Conservation (phyloP, 1,139 yeast genomes). For the Zhuliangozyma blackwelliae region DNA sequence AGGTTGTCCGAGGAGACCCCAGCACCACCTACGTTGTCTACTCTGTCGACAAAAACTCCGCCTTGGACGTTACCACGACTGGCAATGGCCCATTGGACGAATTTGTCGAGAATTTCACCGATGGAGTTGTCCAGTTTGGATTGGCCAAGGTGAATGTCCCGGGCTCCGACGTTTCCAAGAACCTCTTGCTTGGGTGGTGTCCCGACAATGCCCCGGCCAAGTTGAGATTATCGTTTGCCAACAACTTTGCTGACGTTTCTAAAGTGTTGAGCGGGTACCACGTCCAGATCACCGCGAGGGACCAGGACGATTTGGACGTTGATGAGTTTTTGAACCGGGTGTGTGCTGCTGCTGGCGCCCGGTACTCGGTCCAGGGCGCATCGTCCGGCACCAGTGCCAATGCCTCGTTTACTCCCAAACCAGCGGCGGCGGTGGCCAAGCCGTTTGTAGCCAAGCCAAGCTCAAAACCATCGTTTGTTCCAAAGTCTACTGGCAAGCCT, state of each 20-base stretch:
- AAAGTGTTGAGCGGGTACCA: slow-evolving; percentile 77
- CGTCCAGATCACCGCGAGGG: slow-evolving; percentile 95
- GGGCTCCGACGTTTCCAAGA: slow-evolving; percentile 81
- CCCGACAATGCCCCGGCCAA: slow-evolving; percentile 81
- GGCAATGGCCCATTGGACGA: slow-evolving; percentile 70
- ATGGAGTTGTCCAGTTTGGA: slow-evolving; percentile 88
- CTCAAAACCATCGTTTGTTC: slow-evolving; percentile 27
- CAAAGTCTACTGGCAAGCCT: slow-evolving; percentile 41
- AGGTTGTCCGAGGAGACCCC: slow-evolving; percentile 59
- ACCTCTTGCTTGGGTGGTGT: slow-evolving; percentile 90
- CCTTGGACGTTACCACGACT: slow-evolving; percentile 52
- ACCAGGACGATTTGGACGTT: slow-evolving; percentile 81
- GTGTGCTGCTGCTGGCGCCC: slow-evolving; percentile 92
- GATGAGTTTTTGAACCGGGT: slow-evolving; percentile 71
- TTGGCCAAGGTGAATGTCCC: slow-evolving; percentile 84
- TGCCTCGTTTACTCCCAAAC: slow-evolving; percentile 1
- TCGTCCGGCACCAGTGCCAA: slow-evolving; percentile 11
- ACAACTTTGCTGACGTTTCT: slow-evolving; percentile 71
- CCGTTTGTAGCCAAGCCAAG: slow-evolving; percentile 20
- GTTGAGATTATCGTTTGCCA: slow-evolving; percentile 68
- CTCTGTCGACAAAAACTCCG: slow-evolving; percentile 55
- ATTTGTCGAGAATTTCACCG: slow-evolving; percentile 77
- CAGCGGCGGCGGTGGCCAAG: slow-evolving; percentile 9
- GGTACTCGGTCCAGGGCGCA: slow-evolving; percentile 64
- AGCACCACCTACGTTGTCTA: slow-evolving; percentile 58